Conservation (phyloP, 352 stramenopile species). For the Phytophthora europaea region DNA sequence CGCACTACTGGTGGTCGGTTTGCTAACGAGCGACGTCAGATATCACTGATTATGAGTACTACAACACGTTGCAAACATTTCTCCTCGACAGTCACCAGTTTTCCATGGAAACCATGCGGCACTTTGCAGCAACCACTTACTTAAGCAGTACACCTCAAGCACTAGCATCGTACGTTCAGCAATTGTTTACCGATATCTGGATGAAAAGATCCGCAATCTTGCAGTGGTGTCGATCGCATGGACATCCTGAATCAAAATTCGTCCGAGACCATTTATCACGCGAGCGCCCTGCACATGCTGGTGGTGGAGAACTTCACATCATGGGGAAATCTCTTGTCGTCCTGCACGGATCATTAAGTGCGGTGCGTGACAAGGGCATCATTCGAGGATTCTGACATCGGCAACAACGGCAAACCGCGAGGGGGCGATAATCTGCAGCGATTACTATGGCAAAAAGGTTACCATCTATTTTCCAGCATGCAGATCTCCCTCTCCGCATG, state of each 20-base stretch:
- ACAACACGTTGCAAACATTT: slow-evolving; percentile 10
- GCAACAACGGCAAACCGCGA: slow-evolving; percentile 28
- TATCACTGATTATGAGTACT: slow-evolving; percentile 32
- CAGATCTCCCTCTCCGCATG: too few relatives aligned
- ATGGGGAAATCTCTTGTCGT: slow-evolving; percentile 37
- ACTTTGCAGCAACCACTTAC: slow-evolving; percentile 25
- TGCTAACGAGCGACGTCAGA: slow-evolving; percentile 14
- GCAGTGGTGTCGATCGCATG: slow-evolving; percentile 50
- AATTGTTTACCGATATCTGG: slow-evolving; percentile 62
- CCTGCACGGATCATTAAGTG: slow-evolving; percentile 55
- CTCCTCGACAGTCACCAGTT: slow-evolving; percentile 24
- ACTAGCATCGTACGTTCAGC: slow-evolving; percentile 6
- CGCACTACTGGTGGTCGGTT: slow-evolving; percentile 21
- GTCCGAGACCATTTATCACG: slow-evolving; percentile 43
- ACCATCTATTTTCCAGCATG: slow-evolving; percentile 49
- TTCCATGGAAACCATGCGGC: slow-evolving; percentile 30
- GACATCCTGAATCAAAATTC: slow-evolving; percentile 41
- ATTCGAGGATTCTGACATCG: slow-evolving; percentile 67
- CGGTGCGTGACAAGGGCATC: slow-evolving; percentile 47
- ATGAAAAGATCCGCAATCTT: slow-evolving; percentile 44
- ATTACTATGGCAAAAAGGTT: slow-evolving; percentile 47
- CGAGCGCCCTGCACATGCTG: slow-evolving; percentile 59
- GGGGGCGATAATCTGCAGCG: slow-evolving; percentile 17
- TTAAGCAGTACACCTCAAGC: slow-evolving; percentile 17
- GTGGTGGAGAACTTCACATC: slow-evolving; percentile 52